Base-by-base conservation (phyloP, 2,329 filamentous ascomycete genomes). In the Aspergillus fumigatus region DNA sequence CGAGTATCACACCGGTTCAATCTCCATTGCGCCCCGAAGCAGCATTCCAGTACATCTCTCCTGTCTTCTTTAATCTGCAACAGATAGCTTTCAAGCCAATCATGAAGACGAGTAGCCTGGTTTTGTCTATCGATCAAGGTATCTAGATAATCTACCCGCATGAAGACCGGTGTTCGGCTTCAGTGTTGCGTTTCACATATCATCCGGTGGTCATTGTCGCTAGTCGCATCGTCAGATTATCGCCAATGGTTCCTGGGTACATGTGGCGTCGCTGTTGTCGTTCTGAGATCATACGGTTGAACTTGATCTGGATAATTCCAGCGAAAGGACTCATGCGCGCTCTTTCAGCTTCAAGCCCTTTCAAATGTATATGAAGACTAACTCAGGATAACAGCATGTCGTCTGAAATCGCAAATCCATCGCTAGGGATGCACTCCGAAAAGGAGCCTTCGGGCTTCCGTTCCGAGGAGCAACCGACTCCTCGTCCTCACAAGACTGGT, bases 221-320 rank as follows among this genome's bases (percentile, higher is more conserved):
- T 23, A 7, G 43, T 23, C 23, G 6, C 43, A 47, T 51, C 35
- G 3, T 27, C 27, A 43, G 43, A 40, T 41, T n/a, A 9, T 38
- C 14, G 32, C 14, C 32, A 21, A 3, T 47, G 41, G 3, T 23
- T 11, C 21, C 43, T 23, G 43, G 21, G 6, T 40, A 19, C 29
- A 52, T 53, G 51, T 51, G 57, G 43, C 51, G 27, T 50, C 50
- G 47, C 57, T 51, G 54, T 59, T 58, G 66, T 64, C 65, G 72
- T 73, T 74, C 73, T 75, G 73, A 75, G 73, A 75, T 67, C 63
- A 75, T 73, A 75, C 73, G 73, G 73, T 75, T 74, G 67, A 73
- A 75, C 72, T 75, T 75, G 72, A 74, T 74, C 71, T 75, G 72
- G 72, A 70, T 72, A 74, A 75, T 72, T 72, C 73, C 73, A 75